These are phyloP conservation scores for Articulospora tetracladia DNA, from an alignment of 495 filamentous ascomycete genomes.

Conservation along the genomic window DNA sequence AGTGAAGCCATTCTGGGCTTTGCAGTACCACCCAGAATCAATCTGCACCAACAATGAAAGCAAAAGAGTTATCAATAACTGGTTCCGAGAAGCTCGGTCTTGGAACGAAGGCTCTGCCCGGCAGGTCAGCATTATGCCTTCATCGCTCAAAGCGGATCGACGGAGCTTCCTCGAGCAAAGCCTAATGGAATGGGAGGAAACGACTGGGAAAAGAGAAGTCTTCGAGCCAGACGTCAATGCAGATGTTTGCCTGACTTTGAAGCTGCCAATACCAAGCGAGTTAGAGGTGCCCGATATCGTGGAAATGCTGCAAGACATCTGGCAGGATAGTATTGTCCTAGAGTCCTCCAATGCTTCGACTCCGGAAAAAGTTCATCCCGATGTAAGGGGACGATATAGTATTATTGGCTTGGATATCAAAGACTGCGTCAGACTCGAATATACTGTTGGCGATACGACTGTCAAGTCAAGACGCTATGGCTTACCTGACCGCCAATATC, in stretches of 20 bases:
- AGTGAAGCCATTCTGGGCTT: conserved; percentile 76
- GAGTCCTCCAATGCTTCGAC: conserved; percentile 26
- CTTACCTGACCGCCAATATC: too few species aligned
- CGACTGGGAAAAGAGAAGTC: neutral
- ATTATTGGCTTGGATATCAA: conserved; percentile 62
- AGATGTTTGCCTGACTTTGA: neutral
- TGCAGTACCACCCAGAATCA: conserved; percentile 95
- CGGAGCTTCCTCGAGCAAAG: conserved; percentile 18
- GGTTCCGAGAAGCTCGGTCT: conserved; percentile 67
- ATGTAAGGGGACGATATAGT: conserved; percentile 58
- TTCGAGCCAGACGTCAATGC: neutral
- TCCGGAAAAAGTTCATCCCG: neutral
- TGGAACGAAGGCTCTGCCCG: conserved; percentile 4
- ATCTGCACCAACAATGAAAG: conserved; percentile 78
- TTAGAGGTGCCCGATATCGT: conserved; percentile 19
- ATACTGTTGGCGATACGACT: conserved; percentile 41
- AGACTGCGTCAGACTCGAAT: conserved; percentile 47
- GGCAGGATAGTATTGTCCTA: conserved; percentile 18
- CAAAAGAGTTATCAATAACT: conserved; percentile 63
- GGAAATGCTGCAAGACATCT: conserved; percentile 13
- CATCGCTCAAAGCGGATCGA: neutral
- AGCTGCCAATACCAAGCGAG: neutral
- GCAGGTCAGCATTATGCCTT: neutral
- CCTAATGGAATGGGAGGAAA: neutral
- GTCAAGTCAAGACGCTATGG: conserved; percentile 23